phyloP scores from a whole-genome alignment of 192 early-diverging fungal species.

The Coemansia sp. region DNA sequence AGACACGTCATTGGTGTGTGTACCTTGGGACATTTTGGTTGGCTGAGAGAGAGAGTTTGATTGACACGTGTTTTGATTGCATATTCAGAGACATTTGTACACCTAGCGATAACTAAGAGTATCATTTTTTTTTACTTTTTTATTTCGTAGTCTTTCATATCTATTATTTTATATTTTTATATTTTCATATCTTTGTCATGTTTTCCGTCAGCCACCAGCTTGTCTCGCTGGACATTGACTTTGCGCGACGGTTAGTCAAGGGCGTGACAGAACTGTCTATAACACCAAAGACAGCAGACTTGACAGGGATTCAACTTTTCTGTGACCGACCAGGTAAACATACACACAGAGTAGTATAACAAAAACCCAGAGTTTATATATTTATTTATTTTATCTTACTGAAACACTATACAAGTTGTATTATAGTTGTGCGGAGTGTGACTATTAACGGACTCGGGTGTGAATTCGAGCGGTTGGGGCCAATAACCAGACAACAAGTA shows the following conservation, averaged over 20 bases:
- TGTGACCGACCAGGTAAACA: slow-evolving; percentile 55
- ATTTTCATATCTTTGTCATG: neutral
- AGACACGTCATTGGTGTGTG: too few species aligned
- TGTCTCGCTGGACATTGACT: slow-evolving; percentile 52
- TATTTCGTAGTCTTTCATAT: too few species aligned
- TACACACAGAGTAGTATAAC: neutral
- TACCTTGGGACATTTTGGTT: too few species aligned
- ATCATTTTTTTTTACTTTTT: neutral
- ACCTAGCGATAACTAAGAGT: neutral
- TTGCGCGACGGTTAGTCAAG: slow-evolving; percentile 33
- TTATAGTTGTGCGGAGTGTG: slow-evolving; percentile 30
- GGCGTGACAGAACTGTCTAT: slow-evolving; percentile 55
- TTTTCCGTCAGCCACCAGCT: slow-evolving; percentile 53
- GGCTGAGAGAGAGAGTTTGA: too few species aligned
- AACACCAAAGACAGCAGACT: slow-evolving; percentile 20
- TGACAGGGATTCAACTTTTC: slow-evolving; percentile 30
- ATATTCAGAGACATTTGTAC: neutral
- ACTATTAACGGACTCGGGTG: slow-evolving; percentile 30
- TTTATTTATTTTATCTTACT: neutral
- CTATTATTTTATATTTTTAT: neutral
- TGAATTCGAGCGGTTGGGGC: slow-evolving; percentile 25
- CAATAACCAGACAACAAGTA: slow-evolving; percentile 27
- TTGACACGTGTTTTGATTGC: neutral
- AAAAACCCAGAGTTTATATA: too few species aligned
- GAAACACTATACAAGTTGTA: neutral